Conservation (phyloP, 352 stramenopile species). For the Globisporangium acanthophoron region DNA sequence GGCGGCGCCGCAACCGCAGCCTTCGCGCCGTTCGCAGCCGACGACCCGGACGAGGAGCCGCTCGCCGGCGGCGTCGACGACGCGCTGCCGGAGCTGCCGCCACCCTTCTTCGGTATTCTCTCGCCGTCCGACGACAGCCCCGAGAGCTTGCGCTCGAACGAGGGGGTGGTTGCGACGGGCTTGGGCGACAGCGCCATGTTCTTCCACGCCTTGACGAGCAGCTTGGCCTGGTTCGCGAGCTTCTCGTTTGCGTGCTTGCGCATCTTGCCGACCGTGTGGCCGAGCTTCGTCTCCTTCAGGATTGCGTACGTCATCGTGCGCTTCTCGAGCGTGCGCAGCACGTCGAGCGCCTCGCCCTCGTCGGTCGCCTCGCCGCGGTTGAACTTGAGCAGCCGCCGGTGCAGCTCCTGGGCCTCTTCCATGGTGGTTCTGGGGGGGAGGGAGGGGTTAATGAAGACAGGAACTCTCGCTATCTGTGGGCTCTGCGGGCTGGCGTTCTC, state of each 20-base stretch:
- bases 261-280: conserved; percentile 83
- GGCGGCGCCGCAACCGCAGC: neutral
- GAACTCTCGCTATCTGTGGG: neutral
- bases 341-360: conserved; percentile 48
- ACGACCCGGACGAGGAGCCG: conserved; percentile 2
- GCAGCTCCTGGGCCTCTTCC: conserved; percentile 61
- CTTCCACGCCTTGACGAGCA: conserved; percentile 87
- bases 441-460: neutral
- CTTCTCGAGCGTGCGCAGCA: conserved; percentile 58
- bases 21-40: conserved; percentile 22
- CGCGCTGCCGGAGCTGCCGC: neutral
- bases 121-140: conserved; percentile 21
- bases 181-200: conserved; percentile 69
- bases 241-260: conserved; percentile 85
- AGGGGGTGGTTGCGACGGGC: conserved; percentile 3
- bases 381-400: conserved; percentile 72
- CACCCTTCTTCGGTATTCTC: conserved; percentile 24
- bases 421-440: conserved; percentile 20
- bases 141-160: conserved; percentile 27
- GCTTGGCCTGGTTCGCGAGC: conserved; percentile 66
- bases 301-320: conserved; percentile 53
- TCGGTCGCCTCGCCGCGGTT: conserved; percentile 55
- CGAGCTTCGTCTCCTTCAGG: conserved; percentile 82
- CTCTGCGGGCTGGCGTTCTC: neutral
- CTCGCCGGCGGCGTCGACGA: conserved; percentile 8